phyloP scores from a whole-genome alignment of 2,329 filamentous ascomycete species.

The Fusarium gaditjirri region DNA sequence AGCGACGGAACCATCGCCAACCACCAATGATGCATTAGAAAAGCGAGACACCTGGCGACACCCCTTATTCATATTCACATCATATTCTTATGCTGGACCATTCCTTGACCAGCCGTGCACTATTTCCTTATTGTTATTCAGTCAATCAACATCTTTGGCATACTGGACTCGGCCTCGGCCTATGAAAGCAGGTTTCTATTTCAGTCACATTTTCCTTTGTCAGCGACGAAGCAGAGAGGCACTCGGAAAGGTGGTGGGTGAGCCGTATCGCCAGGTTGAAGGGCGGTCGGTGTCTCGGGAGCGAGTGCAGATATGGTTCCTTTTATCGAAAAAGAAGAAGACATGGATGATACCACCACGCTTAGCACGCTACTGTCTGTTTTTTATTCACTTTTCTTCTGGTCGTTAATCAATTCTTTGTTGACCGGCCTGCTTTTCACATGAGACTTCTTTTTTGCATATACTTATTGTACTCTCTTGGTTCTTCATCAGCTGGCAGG shows the following conservation, averaged over 20 bases:
- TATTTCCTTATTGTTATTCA: constrained; percentile 34
- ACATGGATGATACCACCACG: constrained; percentile 57
- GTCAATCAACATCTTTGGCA: constrained; percentile 31
- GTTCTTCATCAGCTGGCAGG: constrained; percentile 23
- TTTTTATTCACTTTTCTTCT: constrained; percentile 34
- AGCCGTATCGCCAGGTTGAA: constrained; percentile 1
- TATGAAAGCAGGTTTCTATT: constrained; percentile 37
- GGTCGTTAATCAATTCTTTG: constrained; percentile 30
- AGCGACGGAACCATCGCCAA: constrained; percentile 42
- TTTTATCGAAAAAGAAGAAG: constrained; percentile 47
- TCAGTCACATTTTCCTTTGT: constrained; percentile 39
- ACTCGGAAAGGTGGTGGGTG: constrained; percentile 5
- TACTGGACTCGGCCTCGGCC: constrained; percentile 30
- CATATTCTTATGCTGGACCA: constrained; percentile 24
- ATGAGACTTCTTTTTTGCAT: constrained; percentile 31
- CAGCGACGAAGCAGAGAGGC: constrained; percentile 24
- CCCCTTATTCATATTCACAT: background rate
- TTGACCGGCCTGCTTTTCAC: constrained; percentile 12
- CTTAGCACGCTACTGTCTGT: constrained; percentile 50
- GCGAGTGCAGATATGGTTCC: constrained; percentile 43
- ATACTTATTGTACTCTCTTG: constrained; percentile 34
- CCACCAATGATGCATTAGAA: constrained; percentile 45
- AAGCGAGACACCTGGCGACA: constrained; percentile 42
- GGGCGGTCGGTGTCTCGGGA: background rate
- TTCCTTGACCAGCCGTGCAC: constrained; percentile 32